Evolutionary conservation across 2,329 filamentous ascomycete genomes (phyloP).

Genomic region (Nannizziopsis barbatae): DNA sequence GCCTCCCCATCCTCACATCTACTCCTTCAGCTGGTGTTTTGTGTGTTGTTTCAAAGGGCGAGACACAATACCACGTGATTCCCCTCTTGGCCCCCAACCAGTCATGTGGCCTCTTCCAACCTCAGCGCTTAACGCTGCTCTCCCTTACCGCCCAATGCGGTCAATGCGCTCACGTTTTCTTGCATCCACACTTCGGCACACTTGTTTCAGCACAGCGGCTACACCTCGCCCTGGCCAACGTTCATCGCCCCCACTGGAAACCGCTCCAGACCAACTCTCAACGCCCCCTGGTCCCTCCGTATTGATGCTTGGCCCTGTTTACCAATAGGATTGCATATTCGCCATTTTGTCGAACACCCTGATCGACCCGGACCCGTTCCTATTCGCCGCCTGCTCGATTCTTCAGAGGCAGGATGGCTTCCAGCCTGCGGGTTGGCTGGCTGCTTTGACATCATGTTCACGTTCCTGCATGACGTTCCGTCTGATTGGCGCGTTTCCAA

Average conservation of each 20-base stretch:
- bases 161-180: too few relatives aligned
- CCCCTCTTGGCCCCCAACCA: too few relatives aligned
- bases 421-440: neutral
- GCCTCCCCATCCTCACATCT: neutral
- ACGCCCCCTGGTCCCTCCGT: neutral
- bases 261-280: conserved; percentile 5
- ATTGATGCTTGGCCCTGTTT: neutral
- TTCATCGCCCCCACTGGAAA: conserved; percentile 5
- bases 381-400: conserved; percentile 2
- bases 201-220: conserved; percentile 10
- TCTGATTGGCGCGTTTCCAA: conserved; percentile 4
- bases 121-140: conserved; percentile 5
- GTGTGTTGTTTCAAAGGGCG: too few relatives aligned
- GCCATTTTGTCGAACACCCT: neutral
- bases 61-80: too few relatives aligned
- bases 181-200: neutral
- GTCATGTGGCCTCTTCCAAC: neutral
- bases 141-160: neutral
- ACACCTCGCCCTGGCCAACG: neutral
- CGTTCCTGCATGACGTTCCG: neutral
- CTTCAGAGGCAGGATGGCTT: conserved; percentile 2
- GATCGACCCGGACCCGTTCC: neutral
- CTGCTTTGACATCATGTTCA: conserved; percentile 3
- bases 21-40: too few relatives aligned
- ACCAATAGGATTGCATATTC: conserved; percentile 1